phyloP scores from a whole-genome alignment of 495 filamentous ascomycete species.

The Mycothermus thermophilus region DNA sequence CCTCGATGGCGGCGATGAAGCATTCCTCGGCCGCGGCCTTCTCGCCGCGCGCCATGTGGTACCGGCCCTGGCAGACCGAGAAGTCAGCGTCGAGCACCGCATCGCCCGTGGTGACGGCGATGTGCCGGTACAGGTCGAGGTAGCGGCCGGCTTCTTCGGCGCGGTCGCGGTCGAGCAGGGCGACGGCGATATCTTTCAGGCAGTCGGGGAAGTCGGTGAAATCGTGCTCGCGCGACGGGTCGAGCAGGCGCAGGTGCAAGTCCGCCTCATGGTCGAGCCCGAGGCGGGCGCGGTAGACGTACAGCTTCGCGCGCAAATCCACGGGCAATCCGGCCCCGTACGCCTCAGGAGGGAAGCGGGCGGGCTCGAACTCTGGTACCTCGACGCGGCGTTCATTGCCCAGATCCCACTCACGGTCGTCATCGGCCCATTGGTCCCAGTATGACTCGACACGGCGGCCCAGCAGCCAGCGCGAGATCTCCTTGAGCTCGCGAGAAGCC shows the following conservation, averaged over 20 bases:
- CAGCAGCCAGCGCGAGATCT: constrained; percentile 65
- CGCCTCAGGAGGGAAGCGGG: constrained; percentile 41
- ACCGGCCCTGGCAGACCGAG: constrained; percentile 59
- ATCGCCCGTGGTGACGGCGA: constrained; percentile 42
- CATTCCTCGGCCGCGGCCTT: constrained; percentile 57
- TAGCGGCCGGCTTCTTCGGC: constrained; percentile 56
- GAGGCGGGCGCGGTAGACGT: constrained; percentile 60
- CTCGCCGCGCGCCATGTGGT: constrained; percentile 48
- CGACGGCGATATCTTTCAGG: constrained; percentile 56
- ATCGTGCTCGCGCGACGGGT: constrained; percentile 40
- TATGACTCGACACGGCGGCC: constrained; percentile 58
- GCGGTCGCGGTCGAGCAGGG: constrained; percentile 42
- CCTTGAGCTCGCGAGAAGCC: constrained; percentile 54
- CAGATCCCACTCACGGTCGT: constrained; percentile 88
- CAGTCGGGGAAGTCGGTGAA: constrained; percentile 58
- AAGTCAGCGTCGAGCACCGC: constrained; percentile 42
- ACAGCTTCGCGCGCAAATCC: constrained; percentile 77
- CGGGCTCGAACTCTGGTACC: constrained; percentile 35
- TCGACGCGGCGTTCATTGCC: constrained; percentile 52
- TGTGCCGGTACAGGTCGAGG: constrained; percentile 51
- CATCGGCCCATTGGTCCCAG: constrained; percentile 63
- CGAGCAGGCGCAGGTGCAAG: constrained; percentile 38
- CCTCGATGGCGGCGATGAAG: constrained; percentile 55
- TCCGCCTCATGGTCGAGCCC: constrained; percentile 61
- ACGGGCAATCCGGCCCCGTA: constrained; percentile 70